These are phyloP conservation scores for Allium sativum DNA, from an alignment of 106 monocot genomes.

Conservation along the genomic window DNA sequence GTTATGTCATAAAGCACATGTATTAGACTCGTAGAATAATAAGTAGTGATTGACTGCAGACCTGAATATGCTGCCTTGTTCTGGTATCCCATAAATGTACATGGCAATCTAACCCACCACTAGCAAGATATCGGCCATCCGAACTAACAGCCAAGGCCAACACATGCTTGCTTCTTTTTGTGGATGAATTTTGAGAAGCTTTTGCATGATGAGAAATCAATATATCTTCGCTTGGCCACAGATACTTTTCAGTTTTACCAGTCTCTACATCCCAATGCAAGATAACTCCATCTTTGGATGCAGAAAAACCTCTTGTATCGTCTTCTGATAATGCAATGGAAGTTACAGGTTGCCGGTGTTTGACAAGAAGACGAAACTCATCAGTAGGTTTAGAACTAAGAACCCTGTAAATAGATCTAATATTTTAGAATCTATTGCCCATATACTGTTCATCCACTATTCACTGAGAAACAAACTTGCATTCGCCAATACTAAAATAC, in stretches of 20 bases:
- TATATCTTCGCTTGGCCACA: conserved; percentile 69
- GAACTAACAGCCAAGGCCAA: conserved; percentile 71
- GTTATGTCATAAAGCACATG: too few relatives aligned
- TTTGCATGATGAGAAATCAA: conserved; percentile 61
- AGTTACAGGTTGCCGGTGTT: conserved; percentile 77
- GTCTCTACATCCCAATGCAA: conserved; percentile 91
- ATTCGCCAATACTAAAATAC: too few relatives aligned
- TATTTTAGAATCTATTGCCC: too few relatives aligned
- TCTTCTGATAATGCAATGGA: conserved; percentile 59
- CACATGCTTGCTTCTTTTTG: conserved; percentile 72
- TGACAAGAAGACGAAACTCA: conserved; percentile 41
- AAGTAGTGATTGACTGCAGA: conserved; percentile 3
- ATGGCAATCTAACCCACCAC: conserved; percentile 81
- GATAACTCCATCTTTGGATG: conserved; percentile 85
- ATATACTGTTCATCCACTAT: too few relatives aligned
- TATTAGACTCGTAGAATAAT: background rate
- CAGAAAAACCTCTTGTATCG: conserved; percentile 75
- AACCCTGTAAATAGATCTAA: conserved; percentile 28
- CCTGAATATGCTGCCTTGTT: conserved; percentile 83
- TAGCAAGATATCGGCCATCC: conserved; percentile 79
- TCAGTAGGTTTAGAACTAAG: conserved; percentile 36
- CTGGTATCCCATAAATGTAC: conserved; percentile 93
- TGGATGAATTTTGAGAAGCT: conserved; percentile 23
- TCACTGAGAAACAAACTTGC: too few relatives aligned
- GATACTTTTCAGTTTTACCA: conserved; percentile 72